Percentiles rank a stretch among this genome's conserved stretches.
phyloP scores from a whole-genome alignment of 2,329 filamentous ascomycete genomes.

The Microdochium bolleyi region DNA sequence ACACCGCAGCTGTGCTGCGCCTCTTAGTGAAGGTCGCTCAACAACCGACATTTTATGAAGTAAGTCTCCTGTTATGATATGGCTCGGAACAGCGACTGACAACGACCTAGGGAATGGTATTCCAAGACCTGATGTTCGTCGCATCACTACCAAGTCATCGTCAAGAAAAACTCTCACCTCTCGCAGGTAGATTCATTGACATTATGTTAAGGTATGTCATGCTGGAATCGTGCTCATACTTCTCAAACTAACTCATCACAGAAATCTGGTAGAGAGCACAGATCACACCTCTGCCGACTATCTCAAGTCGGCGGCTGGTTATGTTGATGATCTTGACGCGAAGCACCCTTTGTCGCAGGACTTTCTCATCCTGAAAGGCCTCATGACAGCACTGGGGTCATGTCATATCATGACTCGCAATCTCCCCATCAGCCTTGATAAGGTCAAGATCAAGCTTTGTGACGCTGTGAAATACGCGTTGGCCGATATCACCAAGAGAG shows the following conservation, averaged over 20 bases:
- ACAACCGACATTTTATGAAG: conserved; percentile 22
- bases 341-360: conserved; percentile 5
- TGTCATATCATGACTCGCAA: conserved; percentile 6
- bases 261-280: conserved; percentile 14
- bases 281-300: conserved; percentile 15
- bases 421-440: conserved; percentile 6
- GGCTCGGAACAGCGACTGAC: conserved; percentile 3
- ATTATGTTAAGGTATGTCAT: conserved; percentile 15
- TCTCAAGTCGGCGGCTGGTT: conserved; percentile 12
- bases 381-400: conserved; percentile 9
- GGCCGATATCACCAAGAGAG: conserved; percentile 10
- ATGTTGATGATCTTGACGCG: conserved; percentile 10
- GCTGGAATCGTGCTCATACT: neutral
- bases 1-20: conserved; percentile 13
- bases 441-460: conserved; percentile 12
- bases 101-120: conserved; percentile 16
- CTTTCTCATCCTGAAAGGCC: conserved; percentile 15
- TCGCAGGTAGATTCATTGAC: conserved; percentile 16
- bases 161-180: conserved; percentile 6
- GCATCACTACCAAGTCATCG: conserved; percentile 8
- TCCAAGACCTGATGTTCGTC: conserved; percentile 17
- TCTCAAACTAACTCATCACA: conserved; percentile 9
- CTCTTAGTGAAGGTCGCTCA: conserved; percentile 18
- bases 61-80: conserved; percentile 5
- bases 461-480: conserved; percentile 12